These are phyloP conservation scores for Dendrobium officinale DNA, from an alignment of 106 monocot species.

Conservation along the genomic window DNA sequence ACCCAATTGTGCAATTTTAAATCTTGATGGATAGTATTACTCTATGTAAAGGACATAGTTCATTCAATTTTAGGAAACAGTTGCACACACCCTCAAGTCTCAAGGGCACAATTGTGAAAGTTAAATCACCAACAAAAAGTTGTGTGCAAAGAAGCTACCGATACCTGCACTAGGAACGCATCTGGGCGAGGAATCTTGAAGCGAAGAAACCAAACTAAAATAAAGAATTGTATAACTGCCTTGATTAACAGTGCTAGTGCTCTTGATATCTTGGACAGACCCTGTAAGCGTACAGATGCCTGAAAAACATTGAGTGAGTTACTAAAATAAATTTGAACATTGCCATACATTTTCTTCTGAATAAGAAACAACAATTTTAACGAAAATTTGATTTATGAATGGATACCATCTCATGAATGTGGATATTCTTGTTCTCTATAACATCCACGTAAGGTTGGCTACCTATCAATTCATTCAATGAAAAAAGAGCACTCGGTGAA, in stretches of 20 bases:
- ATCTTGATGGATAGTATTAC: not conserved
- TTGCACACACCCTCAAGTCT: not conserved
- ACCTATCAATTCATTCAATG: slow-evolving; percentile 33
- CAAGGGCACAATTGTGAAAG: not conserved
- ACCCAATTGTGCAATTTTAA: too few species aligned
- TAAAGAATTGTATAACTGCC: slow-evolving; percentile 62
- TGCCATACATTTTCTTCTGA: not conserved
- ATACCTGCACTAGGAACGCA: slow-evolving; percentile 25
- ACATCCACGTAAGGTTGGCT: slow-evolving; percentile 69
- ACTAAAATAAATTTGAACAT: not conserved
- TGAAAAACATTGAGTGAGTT: slow-evolving; percentile 17
- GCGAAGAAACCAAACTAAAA: slow-evolving; percentile 85
- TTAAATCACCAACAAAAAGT: not conserved
- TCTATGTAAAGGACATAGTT: not conserved
- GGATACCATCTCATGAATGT: slow-evolving; percentile 72
- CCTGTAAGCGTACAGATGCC: slow-evolving; percentile 50
- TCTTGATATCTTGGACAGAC: slow-evolving; percentile 64
- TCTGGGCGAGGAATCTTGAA: slow-evolving; percentile 85
- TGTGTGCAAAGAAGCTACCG: not conserved
- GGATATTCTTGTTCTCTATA: slow-evolving; percentile 50
- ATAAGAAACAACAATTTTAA: not conserved
- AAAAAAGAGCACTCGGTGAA: not conserved
- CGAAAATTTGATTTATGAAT: not conserved
- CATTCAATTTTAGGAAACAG: not conserved
- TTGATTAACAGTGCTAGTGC: slow-evolving; percentile 68